Base-by-base conservation (phyloP, 768 basidiomycete species). In the Serendipita sp. region DNA sequence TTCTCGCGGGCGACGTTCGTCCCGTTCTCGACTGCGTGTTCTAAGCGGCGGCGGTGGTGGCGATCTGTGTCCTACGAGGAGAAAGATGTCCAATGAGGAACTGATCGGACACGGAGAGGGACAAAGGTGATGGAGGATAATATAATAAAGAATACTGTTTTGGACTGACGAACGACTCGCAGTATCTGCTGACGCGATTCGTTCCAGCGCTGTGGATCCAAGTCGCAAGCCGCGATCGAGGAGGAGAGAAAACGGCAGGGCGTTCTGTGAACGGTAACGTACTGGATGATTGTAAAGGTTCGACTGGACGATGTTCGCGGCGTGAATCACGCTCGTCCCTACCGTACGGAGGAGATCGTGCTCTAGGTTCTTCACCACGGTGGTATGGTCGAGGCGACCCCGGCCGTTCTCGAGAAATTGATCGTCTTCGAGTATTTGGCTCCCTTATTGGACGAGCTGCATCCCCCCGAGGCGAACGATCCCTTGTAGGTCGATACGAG, bases 231-330 rank as follows among this genome's bases (percentile, higher is more conserved):
- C 48, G 29, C 6, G 29, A 50, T 50, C 48, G 48, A 50, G 29
- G 29, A 50, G n/a, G 48, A 31, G n/a, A n/a, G 29, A n/a, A 50
- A 31, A 31, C n/a, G 48, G n/a, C 48, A 50, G n/a, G 48, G 48
- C 48, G 48, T 50, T 50, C 29, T 31, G 29, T 50, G 48, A 50
- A 50, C 48, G 40, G 31, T 52, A 60, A 60, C 55, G 55, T 60
- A 60, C 55, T 60, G 55, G 55, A 60, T 60, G 55, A 60, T 34
- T 60, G 55, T 37, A 33, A 52, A 52, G 55, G 36, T 29, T 60
- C 55, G 40, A 13, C 40, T 37, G 27, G 55, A 37, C 55, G 55
- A 10, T 34, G 29, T 4, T 37, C 55, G 16, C 36, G 55, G 34
- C 33, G 55, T n/a, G 55, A 18, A 8, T 50, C 48, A n/a, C 48